These are phyloP conservation scores for Penicillium lividum DNA, from an alignment of 495 filamentous ascomycete genomes.

Conservation along the genomic window DNA sequence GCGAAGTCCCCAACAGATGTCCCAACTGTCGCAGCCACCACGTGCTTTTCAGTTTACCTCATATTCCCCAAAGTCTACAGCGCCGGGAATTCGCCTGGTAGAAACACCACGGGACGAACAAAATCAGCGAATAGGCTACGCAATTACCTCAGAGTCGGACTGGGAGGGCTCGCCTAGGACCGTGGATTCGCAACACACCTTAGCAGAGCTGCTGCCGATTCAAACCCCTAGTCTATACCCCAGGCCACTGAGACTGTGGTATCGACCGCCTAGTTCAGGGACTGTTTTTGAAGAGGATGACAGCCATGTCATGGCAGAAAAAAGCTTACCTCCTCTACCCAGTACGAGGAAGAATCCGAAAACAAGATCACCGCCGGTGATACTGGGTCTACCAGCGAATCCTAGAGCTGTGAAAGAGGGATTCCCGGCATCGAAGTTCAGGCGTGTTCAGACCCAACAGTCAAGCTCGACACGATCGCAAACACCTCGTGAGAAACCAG, in stretches of 20 bases:
- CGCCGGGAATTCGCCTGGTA: constrained; percentile 9
- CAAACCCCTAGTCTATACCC: constrained; percentile 33
- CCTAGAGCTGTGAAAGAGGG: constrained; percentile 40
- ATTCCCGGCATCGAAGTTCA: constrained; percentile 21
- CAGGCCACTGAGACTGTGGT: constrained; percentile 39
- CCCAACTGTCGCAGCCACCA: constrained; percentile 15
- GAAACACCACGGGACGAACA: constrained; percentile 13
- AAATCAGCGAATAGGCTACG: constrained; percentile 27
- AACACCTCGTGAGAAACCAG: background rate
- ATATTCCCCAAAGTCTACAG: constrained; percentile 24
- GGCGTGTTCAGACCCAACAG: constrained; percentile 11
- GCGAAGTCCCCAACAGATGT: constrained; percentile 8
- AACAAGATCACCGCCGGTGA: constrained; percentile 12
- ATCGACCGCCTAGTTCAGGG: constrained; percentile 35
- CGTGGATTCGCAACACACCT: constrained; percentile 36
- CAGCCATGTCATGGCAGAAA: constrained; percentile 8
- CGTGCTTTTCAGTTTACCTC: constrained; percentile 9
- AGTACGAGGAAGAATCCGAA: constrained; percentile 8
- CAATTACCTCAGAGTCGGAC: constrained; percentile 35
- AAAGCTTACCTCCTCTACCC: background rate
- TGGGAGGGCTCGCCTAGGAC: constrained; percentile 29
- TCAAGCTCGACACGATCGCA: background rate
- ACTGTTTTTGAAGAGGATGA: constrained; percentile 47
- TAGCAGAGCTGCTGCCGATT: constrained; percentile 35
- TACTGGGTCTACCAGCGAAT: constrained; percentile 40